phyloP scores from a whole-genome alignment of 306 rosid species.

The Delonix regia region DNA sequence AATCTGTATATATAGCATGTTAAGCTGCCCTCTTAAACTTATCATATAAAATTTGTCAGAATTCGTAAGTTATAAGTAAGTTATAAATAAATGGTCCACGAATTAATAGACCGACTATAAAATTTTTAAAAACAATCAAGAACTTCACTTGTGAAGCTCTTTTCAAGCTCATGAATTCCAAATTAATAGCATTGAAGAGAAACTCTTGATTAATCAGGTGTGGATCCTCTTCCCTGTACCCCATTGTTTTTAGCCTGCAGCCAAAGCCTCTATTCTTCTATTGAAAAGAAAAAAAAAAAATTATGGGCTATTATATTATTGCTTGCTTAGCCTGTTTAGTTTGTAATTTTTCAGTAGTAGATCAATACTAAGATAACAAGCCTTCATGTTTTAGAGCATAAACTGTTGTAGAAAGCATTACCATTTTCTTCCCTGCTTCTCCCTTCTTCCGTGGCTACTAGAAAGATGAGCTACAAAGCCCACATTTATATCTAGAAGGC shows the following conservation, averaged over 20 bases:
- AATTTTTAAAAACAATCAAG: conserved; percentile 1
- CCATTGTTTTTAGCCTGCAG: neutral
- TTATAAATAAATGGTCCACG: conserved; percentile 19
- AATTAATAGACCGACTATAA: neutral
- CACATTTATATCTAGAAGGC: neutral
- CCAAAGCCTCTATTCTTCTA: neutral
- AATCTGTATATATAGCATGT: neutral
- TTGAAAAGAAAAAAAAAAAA: neutral
- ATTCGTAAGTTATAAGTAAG: conserved; percentile 1
- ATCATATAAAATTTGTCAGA: neutral
- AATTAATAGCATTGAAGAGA: conserved; percentile 3
- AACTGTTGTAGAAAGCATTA: neutral
- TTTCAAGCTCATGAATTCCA: neutral
- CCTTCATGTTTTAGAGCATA: neutral
- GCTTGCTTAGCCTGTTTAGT: neutral
- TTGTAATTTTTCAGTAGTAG: neutral
- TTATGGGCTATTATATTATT: neutral
- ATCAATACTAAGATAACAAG: neutral
- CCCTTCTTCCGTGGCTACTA: neutral
- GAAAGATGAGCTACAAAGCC: neutral
- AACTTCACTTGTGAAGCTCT: conserved; percentile 1
- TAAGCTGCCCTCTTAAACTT: conserved; percentile 16
- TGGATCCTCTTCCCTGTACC: neutral
- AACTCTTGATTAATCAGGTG: conserved; percentile 1
- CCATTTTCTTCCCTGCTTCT: neutral